phyloP scores from a whole-genome alignment of 1,284 basidiomycete species.

The Entoloma clypeatum region DNA sequence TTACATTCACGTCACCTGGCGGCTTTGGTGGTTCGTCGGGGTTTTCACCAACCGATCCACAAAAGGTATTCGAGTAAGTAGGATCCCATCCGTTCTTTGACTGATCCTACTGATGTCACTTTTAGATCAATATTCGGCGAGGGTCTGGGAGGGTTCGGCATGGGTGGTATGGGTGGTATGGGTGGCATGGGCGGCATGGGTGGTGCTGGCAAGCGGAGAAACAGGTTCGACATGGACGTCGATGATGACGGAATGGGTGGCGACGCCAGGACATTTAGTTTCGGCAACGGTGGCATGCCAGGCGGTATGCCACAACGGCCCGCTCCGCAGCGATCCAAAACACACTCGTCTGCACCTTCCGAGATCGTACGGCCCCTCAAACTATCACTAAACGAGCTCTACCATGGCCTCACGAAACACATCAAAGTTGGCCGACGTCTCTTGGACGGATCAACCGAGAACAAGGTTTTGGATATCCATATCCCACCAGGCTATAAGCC shows the following conservation, averaged over 20 bases:
- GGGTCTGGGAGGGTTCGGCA: slow-evolving; percentile 33
- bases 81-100: not conserved
- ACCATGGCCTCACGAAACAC: slow-evolving; percentile 83
- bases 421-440: slow-evolving; percentile 83
- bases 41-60: slow-evolving; percentile 80
- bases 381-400: slow-evolving; percentile 89
- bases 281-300: slow-evolving; percentile 39
- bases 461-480: slow-evolving; percentile 89
- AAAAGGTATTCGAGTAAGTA: slow-evolving; percentile 88
- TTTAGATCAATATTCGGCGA: slow-evolving; percentile 64
- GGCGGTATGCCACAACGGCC: slow-evolving; percentile 38
- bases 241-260: slow-evolving; percentile 52
- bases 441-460: slow-evolving; percentile 73
- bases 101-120: slow-evolving; percentile 19
- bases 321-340: slow-evolving; percentile 17
- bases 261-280: slow-evolving; percentile 25
- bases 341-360: slow-evolving; percentile 32
- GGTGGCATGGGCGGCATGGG: slow-evolving; percentile 40
- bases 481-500: slow-evolving; percentile 85
- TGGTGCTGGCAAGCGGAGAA: slow-evolving; percentile 32
- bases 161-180: slow-evolving; percentile 42
- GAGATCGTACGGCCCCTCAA: slow-evolving; percentile 86
- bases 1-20: slow-evolving; percentile 59
- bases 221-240: slow-evolving; percentile 34
- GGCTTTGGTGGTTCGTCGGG: slow-evolving; percentile 38